Evolutionary conservation across 2,329 filamentous ascomycete species (phyloP).

Genomic region (Sclerotinia nivalis): DNA sequence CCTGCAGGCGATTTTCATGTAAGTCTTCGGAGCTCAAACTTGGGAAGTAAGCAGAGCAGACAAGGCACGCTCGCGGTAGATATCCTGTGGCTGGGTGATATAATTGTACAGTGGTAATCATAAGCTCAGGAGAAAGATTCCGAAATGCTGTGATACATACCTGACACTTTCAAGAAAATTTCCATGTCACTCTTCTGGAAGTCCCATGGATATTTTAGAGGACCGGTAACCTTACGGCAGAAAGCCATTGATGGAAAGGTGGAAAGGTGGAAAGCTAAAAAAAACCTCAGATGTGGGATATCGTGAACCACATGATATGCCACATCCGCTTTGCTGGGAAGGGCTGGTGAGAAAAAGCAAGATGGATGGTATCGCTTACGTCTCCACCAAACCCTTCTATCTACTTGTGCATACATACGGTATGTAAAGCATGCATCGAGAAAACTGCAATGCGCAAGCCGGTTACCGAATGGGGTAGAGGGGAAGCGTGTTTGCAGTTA

Average conservation of each 20-base stretch:
- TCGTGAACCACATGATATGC: slow-evolving; percentile 10
- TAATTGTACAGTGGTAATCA: not conserved
- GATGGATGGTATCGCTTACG: slow-evolving; percentile 13
- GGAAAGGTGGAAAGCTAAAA: not conserved
- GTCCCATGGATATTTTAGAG: not conserved
- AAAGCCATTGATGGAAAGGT: not conserved
- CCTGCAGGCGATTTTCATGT: not conserved
- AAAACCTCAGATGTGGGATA: not conserved
- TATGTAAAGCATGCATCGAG: slow-evolving; percentile 4
- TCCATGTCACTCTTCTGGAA: slow-evolving; percentile 4
- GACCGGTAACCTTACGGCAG: not conserved
- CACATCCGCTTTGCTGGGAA: slow-evolving; percentile 18
- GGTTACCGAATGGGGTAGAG: slow-evolving; percentile 9
- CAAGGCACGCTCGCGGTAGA: not conserved
- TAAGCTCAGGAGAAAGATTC: not conserved
- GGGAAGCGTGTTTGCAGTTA: slow-evolving; percentile 10
- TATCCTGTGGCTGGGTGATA: not conserved
- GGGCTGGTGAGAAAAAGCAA: not conserved
- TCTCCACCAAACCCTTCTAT: not conserved
- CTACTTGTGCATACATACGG: not conserved
- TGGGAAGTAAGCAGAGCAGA: slow-evolving; percentile 7
- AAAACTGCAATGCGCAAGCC: slow-evolving; percentile 3
- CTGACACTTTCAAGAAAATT: not conserved
- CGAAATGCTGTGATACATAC: not conserved
- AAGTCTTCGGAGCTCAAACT: slow-evolving; percentile 18